phyloP scores from a whole-genome alignment of 495 filamentous ascomycete genomes.

The Xylaria palmicola region DNA sequence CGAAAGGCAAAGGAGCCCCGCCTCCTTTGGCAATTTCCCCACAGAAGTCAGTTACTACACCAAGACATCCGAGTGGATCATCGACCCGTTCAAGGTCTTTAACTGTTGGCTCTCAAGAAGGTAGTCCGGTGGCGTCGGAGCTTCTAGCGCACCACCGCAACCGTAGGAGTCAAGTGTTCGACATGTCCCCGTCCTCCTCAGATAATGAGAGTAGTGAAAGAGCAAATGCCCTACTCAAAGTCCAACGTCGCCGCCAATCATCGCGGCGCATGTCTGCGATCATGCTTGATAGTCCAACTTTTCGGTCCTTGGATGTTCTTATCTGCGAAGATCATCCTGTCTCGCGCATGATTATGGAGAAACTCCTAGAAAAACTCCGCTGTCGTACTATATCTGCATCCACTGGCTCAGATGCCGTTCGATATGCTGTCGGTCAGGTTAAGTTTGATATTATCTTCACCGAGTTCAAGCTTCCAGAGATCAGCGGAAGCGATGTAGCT shows the following conservation, averaged over 20 bases:
- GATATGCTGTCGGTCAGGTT: slow-evolving; percentile 90
- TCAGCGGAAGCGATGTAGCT: slow-evolving; percentile 91
- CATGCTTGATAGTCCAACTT: slow-evolving; percentile 74
- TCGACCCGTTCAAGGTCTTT: slow-evolving; percentile 74
- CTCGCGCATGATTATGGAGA: slow-evolving; percentile 96
- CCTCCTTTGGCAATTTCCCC: slow-evolving; percentile 50
- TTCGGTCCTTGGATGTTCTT: slow-evolving; percentile 87
- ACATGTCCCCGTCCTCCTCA: slow-evolving; percentile 95
- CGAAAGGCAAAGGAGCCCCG: slow-evolving; percentile 65
- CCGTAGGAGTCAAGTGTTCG: slow-evolving; percentile 89
- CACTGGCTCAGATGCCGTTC: slow-evolving; percentile 85
- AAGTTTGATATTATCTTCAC: slow-evolving; percentile 98
- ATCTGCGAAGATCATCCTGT: slow-evolving; percentile 98
- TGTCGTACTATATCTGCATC: slow-evolving; percentile 91
- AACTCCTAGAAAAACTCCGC: slow-evolving; percentile 87
- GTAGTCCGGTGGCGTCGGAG: slow-evolving; percentile 66
- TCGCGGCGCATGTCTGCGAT: slow-evolving; percentile 90
- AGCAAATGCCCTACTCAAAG: slow-evolving; percentile 86
- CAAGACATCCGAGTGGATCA: slow-evolving; percentile 45
- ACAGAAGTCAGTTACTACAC: slow-evolving; percentile 49
- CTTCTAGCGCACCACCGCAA: slow-evolving; percentile 78
- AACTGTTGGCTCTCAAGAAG: slow-evolving; percentile 93
- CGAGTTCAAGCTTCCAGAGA: slow-evolving; percentile 90
- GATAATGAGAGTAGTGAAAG: slow-evolving; percentile 95
- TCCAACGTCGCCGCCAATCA: slow-evolving; percentile 88